phyloP scores from a whole-genome alignment of 257 asterid genomes.

The Ilex asprella region DNA sequence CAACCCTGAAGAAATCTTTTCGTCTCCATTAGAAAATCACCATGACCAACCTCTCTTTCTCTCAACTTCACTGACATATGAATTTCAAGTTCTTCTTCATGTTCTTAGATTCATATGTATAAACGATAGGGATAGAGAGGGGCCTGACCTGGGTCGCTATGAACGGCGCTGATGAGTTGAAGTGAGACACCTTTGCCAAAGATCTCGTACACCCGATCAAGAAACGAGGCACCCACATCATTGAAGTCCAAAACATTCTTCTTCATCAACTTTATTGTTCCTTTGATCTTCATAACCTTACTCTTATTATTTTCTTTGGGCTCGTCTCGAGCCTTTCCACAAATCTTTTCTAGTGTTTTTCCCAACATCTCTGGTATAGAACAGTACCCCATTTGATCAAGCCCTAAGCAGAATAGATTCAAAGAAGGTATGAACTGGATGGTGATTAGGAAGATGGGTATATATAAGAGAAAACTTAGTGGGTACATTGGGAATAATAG shows the following conservation, averaged over 20 bases:
- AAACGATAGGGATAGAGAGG: not conserved
- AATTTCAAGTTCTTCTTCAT: too few relatives aligned
- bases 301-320: conserved; percentile 3
- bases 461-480: not conserved
- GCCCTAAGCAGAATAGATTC: not conserved
- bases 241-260: conserved; percentile 54
- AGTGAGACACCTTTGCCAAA: conserved; percentile 53
- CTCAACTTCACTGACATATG: too few relatives aligned
- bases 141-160: conserved; percentile 33
- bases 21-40: too few relatives aligned
- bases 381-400: not conserved
- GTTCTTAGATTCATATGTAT: too few relatives aligned
- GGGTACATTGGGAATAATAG: too few relatives aligned
- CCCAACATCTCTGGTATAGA: conserved; percentile 32
- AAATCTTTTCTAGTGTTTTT: conserved; percentile 29
- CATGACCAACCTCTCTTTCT: too few relatives aligned
- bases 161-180: conserved; percentile 57
- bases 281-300: conserved; percentile 36
- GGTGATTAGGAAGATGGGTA: conserved; percentile 2
- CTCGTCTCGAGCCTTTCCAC: conserved; percentile 34
- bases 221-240: conserved; percentile 35
- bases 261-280: conserved; percentile 52
- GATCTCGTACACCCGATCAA: conserved; percentile 57
- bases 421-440: not conserved
- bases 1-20: too few relatives aligned